Conservation (phyloP, 2,329 filamentous ascomycete species). For the Xylariales sp. region DNA sequence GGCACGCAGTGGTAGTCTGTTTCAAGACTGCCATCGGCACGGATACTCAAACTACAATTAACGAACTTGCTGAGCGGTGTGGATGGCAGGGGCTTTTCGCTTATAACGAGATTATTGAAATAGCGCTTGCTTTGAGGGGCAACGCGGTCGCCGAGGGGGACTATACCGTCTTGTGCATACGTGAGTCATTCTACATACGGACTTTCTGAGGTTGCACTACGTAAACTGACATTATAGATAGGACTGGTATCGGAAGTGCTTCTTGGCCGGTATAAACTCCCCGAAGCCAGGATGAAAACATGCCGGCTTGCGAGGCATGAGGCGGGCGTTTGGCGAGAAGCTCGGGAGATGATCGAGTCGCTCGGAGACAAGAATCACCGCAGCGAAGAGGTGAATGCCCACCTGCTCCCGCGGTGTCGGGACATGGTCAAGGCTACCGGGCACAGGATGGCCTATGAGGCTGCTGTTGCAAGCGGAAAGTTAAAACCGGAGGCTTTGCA, state of each 20-base stretch:
- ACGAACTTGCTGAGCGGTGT: slow-evolving; percentile 46
- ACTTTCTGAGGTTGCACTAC: too few species aligned
- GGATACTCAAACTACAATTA: slow-evolving; percentile 32
- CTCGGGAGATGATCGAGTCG: slow-evolving; percentile 29
- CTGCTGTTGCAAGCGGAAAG: slow-evolving; percentile 32
- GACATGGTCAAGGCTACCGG: slow-evolving; percentile 44
- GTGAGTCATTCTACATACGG: slow-evolving; percentile 34
- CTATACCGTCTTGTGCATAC: slow-evolving; percentile 45
- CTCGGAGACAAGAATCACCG: slow-evolving; percentile 31
- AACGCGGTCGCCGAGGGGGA: slow-evolving; percentile 48
- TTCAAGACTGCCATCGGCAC: slow-evolving; percentile 30
- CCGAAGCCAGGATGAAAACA: slow-evolving; percentile 29
- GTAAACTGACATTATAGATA: slow-evolving; percentile 20
- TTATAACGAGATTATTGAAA: slow-evolving; percentile 45
- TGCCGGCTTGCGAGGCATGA: slow-evolving; percentile 44
- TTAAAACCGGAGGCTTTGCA: slow-evolving; percentile 24
- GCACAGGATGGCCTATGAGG: slow-evolving; percentile 49
- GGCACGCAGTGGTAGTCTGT: slow-evolving; percentile 32
- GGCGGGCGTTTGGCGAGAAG: slow-evolving; percentile 42
- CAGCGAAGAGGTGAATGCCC: slow-evolving; percentile 39
- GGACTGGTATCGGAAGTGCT: slow-evolving; percentile 46
- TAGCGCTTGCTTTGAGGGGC: slow-evolving; percentile 37
- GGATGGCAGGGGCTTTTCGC: slow-evolving; percentile 47
- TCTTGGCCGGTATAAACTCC: slow-evolving; percentile 42
- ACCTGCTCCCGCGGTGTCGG: slow-evolving; percentile 45